These are phyloP conservation scores for Pseudotsuga menziesii DNA, from an alignment of 75 land plant species.

Conservation along the genomic window DNA sequence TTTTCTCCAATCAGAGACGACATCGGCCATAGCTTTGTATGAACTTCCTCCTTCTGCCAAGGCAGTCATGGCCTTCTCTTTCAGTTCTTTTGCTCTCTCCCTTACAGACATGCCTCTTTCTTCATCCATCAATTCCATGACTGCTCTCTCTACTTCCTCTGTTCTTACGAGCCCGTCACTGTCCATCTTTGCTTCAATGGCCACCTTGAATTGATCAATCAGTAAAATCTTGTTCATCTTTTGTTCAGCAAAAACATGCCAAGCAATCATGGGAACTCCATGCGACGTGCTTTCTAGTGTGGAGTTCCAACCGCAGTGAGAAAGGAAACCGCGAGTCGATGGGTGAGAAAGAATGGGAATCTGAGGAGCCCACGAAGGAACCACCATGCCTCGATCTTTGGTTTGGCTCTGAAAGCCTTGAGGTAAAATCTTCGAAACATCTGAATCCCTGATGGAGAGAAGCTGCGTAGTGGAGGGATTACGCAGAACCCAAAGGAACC, in stretches of 20 bases:
- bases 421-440: conserved; percentile 17
- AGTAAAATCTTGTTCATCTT: conserved; percentile 21
- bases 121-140: conserved; percentile 52
- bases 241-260: conserved; percentile 38
- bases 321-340: conserved; percentile 20
- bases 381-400: conserved; percentile 10
- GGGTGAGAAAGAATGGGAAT: conserved; percentile 24
- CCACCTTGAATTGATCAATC: conserved; percentile 19
- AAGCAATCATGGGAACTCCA: conserved; percentile 41
- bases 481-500: too few relatives aligned
- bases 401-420: conserved; percentile 31
- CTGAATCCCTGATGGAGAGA: neutral
- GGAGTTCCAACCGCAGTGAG: conserved; percentile 41
- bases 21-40: neutral
- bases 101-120: conserved; percentile 33
- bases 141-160: conserved; percentile 34
- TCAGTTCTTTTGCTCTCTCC: conserved; percentile 30
- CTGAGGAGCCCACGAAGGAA: conserved; percentile 31
- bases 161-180: conserved; percentile 16
- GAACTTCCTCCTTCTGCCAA: conserved; percentile 35
- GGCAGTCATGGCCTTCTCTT: conserved; percentile 19
- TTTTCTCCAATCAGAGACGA: too few relatives aligned
- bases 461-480: too few relatives aligned
- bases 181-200: conserved; percentile 10
- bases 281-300: conserved; percentile 21